A percentile compares a stretch with the other conserved stretches of the same genome.
These are phyloP conservation scores for Allium cepa DNA, from an alignment of 106 monocot genomes.

Conservation along the genomic window DNA sequence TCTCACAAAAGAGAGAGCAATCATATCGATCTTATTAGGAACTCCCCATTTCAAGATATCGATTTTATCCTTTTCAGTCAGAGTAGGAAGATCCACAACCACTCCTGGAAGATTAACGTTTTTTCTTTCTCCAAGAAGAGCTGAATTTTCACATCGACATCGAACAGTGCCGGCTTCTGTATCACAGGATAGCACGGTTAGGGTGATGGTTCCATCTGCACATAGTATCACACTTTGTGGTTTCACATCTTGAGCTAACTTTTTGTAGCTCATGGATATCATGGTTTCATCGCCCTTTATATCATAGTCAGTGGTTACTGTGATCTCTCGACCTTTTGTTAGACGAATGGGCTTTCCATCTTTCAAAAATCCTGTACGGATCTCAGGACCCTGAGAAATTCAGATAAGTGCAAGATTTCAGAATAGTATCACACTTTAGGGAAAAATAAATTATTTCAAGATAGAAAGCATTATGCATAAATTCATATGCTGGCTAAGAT, in stretches of 20 bases:
- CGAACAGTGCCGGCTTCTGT: constrained; percentile 14
- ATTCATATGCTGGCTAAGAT: no score
- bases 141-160: constrained; percentile 28
- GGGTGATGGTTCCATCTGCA: constrained; percentile 27
- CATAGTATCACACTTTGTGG: constrained; percentile 22
- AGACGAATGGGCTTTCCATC: constrained; percentile 26
- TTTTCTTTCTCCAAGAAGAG: constrained; percentile 27
- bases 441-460: no score
- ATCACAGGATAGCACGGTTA: constrained; percentile 29
- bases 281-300: constrained; percentile 27
- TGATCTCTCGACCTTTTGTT: constrained; percentile 19
- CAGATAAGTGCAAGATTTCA: neutral
- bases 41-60: constrained; percentile 30
- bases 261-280: constrained; percentile 34
- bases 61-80: constrained; percentile 26
- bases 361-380: constrained; percentile 27
- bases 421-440: neutral
- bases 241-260: constrained; percentile 19
- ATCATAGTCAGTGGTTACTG: constrained; percentile 22
- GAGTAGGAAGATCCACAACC: constrained; percentile 16
- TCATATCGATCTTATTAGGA: constrained; percentile 31
- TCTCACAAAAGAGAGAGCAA: constrained; percentile 36
- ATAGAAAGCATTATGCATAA: no score
- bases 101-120: constrained; percentile 34
- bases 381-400: constrained; percentile 27